phyloP scores from a whole-genome alignment of 2,329 filamentous ascomycete genomes.

The Botrytis paeoniae region DNA sequence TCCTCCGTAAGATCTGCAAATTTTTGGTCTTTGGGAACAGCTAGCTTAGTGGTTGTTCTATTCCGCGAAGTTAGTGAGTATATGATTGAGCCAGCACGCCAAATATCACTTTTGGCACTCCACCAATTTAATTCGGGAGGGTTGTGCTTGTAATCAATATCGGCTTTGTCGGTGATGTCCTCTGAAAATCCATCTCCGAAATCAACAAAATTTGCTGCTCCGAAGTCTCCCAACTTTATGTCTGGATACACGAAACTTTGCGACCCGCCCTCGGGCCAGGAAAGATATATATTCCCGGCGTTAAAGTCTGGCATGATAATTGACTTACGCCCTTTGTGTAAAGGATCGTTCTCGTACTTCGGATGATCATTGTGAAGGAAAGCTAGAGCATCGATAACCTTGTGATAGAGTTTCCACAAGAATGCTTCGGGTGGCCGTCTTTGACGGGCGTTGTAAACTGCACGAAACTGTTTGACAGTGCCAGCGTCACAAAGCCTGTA shows the following conservation, averaged over 20 bases:
- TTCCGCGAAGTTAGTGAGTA: neutral
- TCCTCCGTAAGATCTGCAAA: neutral
- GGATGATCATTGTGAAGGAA: slow-evolving; percentile 17
- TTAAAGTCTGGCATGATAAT: neutral
- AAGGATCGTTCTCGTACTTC: slow-evolving; percentile 1
- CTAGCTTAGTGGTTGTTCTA: neutral
- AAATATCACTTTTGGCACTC: slow-evolving; percentile 8
- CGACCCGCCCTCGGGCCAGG: neutral
- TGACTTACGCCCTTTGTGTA: neutral
- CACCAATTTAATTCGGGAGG: neutral
- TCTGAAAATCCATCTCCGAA: neutral
- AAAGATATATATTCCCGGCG: slow-evolving; percentile 7
- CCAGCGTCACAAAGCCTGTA: slow-evolving; percentile 9
- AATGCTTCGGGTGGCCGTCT: neutral
- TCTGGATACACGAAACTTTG: neutral
- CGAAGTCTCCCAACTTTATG: neutral
- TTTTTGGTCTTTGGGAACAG: neutral
- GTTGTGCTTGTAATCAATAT: neutral
- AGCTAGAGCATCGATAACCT: neutral
- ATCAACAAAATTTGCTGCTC: neutral
- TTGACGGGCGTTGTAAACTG: neutral
- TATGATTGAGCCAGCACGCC: slow-evolving; percentile 3
- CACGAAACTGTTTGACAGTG: neutral
- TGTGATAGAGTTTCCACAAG: neutral
- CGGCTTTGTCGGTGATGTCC: neutral